These are phyloP conservation scores for Xylariaceae sp. DNA, from an alignment of 2,329 filamentous ascomycete species.

Conservation along the genomic window DNA sequence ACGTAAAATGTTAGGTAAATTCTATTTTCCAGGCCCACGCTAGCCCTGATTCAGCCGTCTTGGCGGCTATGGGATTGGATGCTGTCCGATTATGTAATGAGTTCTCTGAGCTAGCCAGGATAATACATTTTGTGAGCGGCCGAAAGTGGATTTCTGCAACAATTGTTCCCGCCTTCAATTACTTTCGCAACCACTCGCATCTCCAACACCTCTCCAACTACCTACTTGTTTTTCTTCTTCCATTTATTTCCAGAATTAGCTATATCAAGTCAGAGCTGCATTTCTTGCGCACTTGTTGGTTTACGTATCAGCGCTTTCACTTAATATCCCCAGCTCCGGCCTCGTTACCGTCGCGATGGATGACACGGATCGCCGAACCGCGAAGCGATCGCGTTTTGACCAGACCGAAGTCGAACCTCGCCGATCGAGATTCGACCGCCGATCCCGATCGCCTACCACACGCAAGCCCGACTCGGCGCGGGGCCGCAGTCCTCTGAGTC, in stretches of 20 bases:
- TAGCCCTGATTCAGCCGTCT: constrained; percentile 3
- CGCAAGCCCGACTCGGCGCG: constrained; percentile 64
- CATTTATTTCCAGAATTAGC: neutral
- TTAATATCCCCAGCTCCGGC: neutral
- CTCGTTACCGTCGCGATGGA: constrained; percentile 51
- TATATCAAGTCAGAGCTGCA: neutral
- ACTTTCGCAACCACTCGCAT: constrained; percentile 10
- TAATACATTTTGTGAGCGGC: constrained; percentile 11
- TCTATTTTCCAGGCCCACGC: neutral
- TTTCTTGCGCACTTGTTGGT: neutral
- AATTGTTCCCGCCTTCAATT: constrained; percentile 11
- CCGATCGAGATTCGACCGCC: constrained; percentile 79
- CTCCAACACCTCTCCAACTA: constrained; percentile 12
- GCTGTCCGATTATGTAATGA: neutral
- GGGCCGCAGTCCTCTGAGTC: constrained; percentile 71
- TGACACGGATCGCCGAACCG: constrained; percentile 65
- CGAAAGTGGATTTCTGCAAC: constrained; percentile 16
- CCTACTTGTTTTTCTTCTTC: neutral
- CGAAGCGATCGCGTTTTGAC: constrained; percentile 90
- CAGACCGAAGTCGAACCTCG: constrained; percentile 79
- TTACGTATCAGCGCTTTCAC: neutral
- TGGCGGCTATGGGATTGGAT: no score
- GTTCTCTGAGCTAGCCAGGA: neutral
- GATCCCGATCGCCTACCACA: constrained; percentile 75
- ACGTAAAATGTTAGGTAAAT: neutral